Conservation (phyloP, 768 basidiomycete genomes). For the Kwoniella dendrophila region DNA sequence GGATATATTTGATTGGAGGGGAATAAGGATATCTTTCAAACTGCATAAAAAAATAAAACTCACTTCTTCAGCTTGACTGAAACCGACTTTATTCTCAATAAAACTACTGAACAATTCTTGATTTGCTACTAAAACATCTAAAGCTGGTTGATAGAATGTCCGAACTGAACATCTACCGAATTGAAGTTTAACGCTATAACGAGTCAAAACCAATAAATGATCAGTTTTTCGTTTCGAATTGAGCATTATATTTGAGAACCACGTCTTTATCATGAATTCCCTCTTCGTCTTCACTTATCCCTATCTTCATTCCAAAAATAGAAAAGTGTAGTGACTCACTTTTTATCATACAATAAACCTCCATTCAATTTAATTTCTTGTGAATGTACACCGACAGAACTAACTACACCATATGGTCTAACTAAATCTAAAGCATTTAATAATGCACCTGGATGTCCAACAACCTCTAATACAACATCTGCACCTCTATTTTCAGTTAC, state of each 20-base stretch:
- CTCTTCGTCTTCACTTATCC: too few relatives aligned
- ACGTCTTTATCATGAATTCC: neutral
- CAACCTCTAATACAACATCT: constrained; percentile 56
- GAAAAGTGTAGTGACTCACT: constrained; percentile 32
- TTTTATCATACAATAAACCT: constrained; percentile 45
- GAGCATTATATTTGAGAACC: neutral
- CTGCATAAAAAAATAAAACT: neutral
- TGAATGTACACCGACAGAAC: constrained; percentile 49
- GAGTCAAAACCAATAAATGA: neutral
- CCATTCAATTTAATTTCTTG: constrained; percentile 38
- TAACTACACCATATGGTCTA: constrained; percentile 51
- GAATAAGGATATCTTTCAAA: neutral
- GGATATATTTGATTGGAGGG: too few relatives aligned
- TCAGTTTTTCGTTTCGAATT: too few relatives aligned
- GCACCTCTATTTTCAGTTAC: constrained; percentile 51
- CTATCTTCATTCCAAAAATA: too few relatives aligned
- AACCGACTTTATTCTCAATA: constrained; percentile 37
- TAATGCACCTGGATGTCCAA: constrained; percentile 51
- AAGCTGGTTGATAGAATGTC: constrained; percentile 34
- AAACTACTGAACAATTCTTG: constrained; percentile 39
- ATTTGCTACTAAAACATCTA: constrained; percentile 38
- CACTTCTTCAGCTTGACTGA: constrained; percentile 41
- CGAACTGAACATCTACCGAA: constrained; percentile 47
- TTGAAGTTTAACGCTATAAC: constrained; percentile 37
- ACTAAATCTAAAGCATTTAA: constrained; percentile 49